Conservation (phyloP, 257 asterid species). For the Plantago major region DNA sequence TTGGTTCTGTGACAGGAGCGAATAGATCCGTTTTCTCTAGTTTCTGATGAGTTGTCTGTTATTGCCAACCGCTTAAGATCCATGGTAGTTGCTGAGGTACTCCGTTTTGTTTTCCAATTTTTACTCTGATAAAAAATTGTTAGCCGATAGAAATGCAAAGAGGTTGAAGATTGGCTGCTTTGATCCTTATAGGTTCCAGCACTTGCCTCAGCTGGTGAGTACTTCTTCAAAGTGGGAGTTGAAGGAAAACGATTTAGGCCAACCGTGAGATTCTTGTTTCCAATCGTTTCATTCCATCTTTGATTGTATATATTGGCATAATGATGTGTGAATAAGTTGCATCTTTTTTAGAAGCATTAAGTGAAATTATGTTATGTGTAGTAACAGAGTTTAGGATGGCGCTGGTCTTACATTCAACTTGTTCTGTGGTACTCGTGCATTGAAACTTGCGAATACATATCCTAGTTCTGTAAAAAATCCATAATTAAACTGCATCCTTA, state of each 20-base stretch:
- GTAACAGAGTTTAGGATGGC: slow-evolving; percentile 7
- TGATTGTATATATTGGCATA: neutral
- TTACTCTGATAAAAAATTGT: slow-evolving; percentile 14
- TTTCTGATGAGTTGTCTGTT: slow-evolving; percentile 86
- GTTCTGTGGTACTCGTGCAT: too few relatives aligned
- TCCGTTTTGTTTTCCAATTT: slow-evolving; percentile 1
- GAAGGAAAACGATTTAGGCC: slow-evolving; percentile 98
- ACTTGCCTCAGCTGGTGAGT: slow-evolving; percentile 96
- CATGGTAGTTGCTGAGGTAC: slow-evolving; percentile 95
- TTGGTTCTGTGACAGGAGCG: slow-evolving; percentile 51
- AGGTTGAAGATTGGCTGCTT: slow-evolving; percentile 15
- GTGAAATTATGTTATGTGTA: slow-evolving; percentile 10
- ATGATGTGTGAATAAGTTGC: neutral
- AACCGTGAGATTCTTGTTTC: slow-evolving; percentile 53
- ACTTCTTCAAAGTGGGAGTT: slow-evolving; percentile 81
- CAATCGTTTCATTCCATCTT: neutral
- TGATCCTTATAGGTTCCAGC: slow-evolving; percentile 67
- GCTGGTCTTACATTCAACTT: neutral
- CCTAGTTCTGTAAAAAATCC: too few relatives aligned
- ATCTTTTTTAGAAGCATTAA: neutral
- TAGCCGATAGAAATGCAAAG: slow-evolving; percentile 13
- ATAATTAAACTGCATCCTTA: too few relatives aligned
- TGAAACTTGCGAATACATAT: too few relatives aligned
- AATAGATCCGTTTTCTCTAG: slow-evolving; percentile 89
- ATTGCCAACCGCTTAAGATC: slow-evolving; percentile 81